Evolutionary conservation across 2,329 filamentous ascomycete species (phyloP).

Genomic region (Fusarium sublunatum): DNA sequence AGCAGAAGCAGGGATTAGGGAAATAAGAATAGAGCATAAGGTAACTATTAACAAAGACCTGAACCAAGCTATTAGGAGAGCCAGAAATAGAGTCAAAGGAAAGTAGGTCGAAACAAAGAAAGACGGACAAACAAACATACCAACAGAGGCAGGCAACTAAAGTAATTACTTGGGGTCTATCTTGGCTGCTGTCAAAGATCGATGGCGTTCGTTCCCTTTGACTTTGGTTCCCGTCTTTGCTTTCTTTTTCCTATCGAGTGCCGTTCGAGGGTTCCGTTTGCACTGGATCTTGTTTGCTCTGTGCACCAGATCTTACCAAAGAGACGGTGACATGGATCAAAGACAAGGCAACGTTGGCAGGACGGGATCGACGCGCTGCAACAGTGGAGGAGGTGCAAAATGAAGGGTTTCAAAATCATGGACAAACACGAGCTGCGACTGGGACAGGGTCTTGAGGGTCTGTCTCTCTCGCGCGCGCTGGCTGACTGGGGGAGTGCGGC

Average conservation of each 20-base stretch:
- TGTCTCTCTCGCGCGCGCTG: conserved; percentile 7
- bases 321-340: conserved; percentile 42
- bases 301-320: conserved; percentile 44
- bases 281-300: conserved; percentile 44
- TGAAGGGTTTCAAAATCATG: conserved; percentile 45
- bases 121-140: conserved; percentile 8
- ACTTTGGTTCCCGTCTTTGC: conserved; percentile 19
- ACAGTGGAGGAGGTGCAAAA: conserved; percentile 27
- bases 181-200: conserved; percentile 2
- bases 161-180: background rate
- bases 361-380: conserved; percentile 27
- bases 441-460: conserved; percentile 13
- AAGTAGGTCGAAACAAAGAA: conserved; percentile 31
- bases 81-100: conserved; percentile 39
- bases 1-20: conserved; percentile 22
- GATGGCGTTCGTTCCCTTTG: conserved; percentile 11
- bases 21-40: conserved; percentile 25
- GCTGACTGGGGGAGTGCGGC: conserved; percentile 24
- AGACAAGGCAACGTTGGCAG: conserved; percentile 41
- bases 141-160: background rate
- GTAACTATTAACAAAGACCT: background rate
- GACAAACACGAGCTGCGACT: conserved; percentile 43
- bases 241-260: conserved; percentile 6
- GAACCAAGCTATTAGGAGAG: conserved; percentile 11
- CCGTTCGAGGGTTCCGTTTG: conserved; percentile 30